Percentiles rank a stretch among this genome's conserved stretches.
Evolutionary conservation across 192 early-diverging fungal genomes (phyloP).

Genomic region (Coemansia nantahalensis): DNA sequence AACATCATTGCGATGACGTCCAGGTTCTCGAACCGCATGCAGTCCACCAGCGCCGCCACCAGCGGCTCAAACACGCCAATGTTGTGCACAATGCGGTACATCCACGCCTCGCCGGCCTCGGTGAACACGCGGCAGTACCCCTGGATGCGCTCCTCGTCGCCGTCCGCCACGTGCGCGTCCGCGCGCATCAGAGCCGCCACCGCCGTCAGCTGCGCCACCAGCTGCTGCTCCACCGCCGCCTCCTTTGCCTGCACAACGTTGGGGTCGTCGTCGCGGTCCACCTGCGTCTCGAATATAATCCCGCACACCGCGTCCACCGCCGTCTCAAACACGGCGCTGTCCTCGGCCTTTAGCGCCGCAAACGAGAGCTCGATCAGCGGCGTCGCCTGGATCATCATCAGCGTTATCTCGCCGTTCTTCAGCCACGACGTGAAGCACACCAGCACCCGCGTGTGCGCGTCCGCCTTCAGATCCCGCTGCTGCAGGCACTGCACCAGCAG

Average conservation of each 20-base stretch:
- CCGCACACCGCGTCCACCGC: slow-evolving; percentile 82
- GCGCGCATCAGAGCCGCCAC: slow-evolving; percentile 36
- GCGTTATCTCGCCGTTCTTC: slow-evolving; percentile 71
- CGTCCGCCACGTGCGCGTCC: slow-evolving; percentile 54
- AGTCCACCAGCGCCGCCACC: slow-evolving; percentile 79
- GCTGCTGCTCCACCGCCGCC: slow-evolving; percentile 62
- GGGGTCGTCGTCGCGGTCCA: slow-evolving; percentile 42
- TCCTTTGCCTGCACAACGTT: slow-evolving; percentile 55
- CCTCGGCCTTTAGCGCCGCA: slow-evolving; percentile 63
- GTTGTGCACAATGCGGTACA: slow-evolving; percentile 67
- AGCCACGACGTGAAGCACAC: slow-evolving; percentile 85
- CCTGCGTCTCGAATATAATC: slow-evolving; percentile 69
- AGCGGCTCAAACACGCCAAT: slow-evolving; percentile 67
- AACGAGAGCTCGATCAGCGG: slow-evolving; percentile 72
- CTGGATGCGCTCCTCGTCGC: slow-evolving; percentile 78
- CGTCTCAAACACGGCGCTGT: slow-evolving; percentile 67
- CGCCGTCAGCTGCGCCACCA: slow-evolving; percentile 52
- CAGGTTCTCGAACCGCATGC: slow-evolving; percentile 73
- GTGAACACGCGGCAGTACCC: slow-evolving; percentile 85
- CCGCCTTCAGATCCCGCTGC: slow-evolving; percentile 54
- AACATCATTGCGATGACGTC: slow-evolving; percentile 91
- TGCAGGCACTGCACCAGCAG: slow-evolving; percentile 71
- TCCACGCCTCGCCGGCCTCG: slow-evolving; percentile 86
- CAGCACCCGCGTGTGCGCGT: slow-evolving; percentile 63
- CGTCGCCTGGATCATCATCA: slow-evolving; percentile 59